Evolutionary conservation across 805 yeast species (phyloP).

Genomic region (Teunomyces cretensis): DNA sequence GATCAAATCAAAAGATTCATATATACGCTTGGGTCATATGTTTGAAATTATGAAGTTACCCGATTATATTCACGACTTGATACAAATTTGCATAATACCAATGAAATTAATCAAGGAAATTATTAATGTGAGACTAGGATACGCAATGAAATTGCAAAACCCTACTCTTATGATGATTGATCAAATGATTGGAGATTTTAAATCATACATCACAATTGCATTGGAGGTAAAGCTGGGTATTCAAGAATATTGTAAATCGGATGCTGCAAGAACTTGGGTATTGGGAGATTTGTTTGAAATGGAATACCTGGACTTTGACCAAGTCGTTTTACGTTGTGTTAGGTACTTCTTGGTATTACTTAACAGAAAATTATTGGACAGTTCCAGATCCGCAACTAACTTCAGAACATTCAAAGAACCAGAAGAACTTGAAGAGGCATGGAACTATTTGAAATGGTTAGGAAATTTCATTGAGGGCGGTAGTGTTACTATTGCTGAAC

Average conservation of each 20-base stretch:
- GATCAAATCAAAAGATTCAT: slow-evolving; percentile 73
- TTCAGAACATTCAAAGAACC: slow-evolving; percentile 89
- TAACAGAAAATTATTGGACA: slow-evolving; percentile 74
- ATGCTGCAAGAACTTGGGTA: slow-evolving; percentile 63
- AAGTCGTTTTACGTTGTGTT: slow-evolving; percentile 69
- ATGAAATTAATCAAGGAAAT: slow-evolving; percentile 76
- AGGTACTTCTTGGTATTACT: slow-evolving; percentile 68
- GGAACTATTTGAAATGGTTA: slow-evolving; percentile 72
- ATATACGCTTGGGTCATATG: slow-evolving; percentile 56
- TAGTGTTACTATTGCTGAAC: slow-evolving; percentile 76
- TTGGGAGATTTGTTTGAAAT: slow-evolving; percentile 63
- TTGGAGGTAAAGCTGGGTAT: slow-evolving; percentile 70
- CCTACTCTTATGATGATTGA: slow-evolving; percentile 97
- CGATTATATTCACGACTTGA: slow-evolving; percentile 62
- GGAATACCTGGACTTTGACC: slow-evolving; percentile 52
- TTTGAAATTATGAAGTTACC: slow-evolving; percentile 74
- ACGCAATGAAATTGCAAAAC: slow-evolving; percentile 73
- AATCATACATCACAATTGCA: slow-evolving; percentile 71
- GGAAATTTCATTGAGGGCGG: slow-evolving; percentile 82
- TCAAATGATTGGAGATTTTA: slow-evolving; percentile 85
- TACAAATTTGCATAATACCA: slow-evolving; percentile 72
- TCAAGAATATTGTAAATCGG: slow-evolving; percentile 56
- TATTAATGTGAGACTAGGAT: slow-evolving; percentile 67
- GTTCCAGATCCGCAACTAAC: slow-evolving; percentile 58
- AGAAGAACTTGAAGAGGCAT: slow-evolving; percentile 80